Base-by-base conservation (phyloP, 2,329 filamentous ascomycete genomes). In the Pezicula carpinea region DNA sequence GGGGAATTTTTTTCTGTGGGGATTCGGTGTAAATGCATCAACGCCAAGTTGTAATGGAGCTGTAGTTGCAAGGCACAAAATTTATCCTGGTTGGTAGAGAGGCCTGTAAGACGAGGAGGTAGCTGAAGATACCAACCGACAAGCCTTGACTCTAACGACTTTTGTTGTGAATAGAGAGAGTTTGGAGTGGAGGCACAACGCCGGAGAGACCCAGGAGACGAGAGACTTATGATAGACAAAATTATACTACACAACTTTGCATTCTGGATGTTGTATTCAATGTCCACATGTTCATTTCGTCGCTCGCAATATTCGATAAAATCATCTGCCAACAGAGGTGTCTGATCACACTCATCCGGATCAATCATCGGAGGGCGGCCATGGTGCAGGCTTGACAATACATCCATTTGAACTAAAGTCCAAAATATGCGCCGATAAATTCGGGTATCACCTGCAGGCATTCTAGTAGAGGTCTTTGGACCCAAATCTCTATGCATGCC, bases 401-500 rank as follows among this genome's bases (percentile, higher is more conserved):
- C 33, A 13, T 50, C 50, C 14, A 43, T 33, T 29, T 50, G 47
- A 21, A 50, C 36, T 10, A 47, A 33, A 18, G 44, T 50, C 50
- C 50, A 52, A 43, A 43, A 52, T 31, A 52, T 39, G 18, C 50
- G 47, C 13, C 43, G 38, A 23, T 36, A 49, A n/a, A 49, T 43
- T 10, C 49, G 46, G 3, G 23, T 29, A 19, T 52, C 50, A 15
- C 26, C 29, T 8, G 40, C 5, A 15, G 47, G 43, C 40, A 48
- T 48, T n/a, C 48, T 19, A 17, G 34, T 36, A 34, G 32, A 39
- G 5, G 45, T 34, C 26, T 42, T 39, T 8, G 36, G 32, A 6
- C 26, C 14, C n/a, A 50, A 46, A 34, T 51, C 17, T 47, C 60
- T 55, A 34, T 64, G 60, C 43, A 58, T 46, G 5, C 59, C 61